Evolutionary conservation across 768 basidiomycete genomes (phyloP), one percentile per base, ranked within the genome.

Genomic region (Agaricus bisporus): DNA sequence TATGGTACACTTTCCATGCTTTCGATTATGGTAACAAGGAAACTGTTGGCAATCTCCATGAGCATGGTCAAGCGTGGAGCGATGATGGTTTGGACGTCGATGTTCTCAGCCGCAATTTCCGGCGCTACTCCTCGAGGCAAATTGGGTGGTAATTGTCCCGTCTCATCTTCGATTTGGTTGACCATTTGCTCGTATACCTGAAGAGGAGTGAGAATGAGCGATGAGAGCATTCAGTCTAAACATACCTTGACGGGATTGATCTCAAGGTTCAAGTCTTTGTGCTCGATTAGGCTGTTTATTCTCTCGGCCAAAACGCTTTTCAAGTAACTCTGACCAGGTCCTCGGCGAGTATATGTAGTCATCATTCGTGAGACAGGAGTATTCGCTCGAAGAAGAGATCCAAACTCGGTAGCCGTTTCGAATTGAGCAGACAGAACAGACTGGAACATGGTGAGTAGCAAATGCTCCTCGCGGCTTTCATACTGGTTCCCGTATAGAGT

Each of bases 181-280:
- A 98, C 88, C 95, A 98, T 95, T 77, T 98, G 95, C 70, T 99
- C 97, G 70, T 99, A 99, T 42, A 98, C 95, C 91, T 94, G 57
- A 28, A 20, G n/a, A 56, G 20, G 29, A 48, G 36, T 54, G 50
- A 55, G 28, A 32, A 53, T 43, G 37, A 39, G 38, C 4, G 17
- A 48, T 60, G 36, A 25, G 15, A 44, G 36, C n/a, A 12, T 20
- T 29, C 26, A 26, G 17, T 35, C 9, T 10, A 20, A 18, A 26
- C 63, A 61, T 60, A 92, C 93, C 82, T 99, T 99, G 58, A 98
- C 85, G 2, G 97, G 97, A 66, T 99, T 99, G 63, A 99, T 99
- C 71, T 99, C 97, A 49, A 99, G 80, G 68, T 99, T 98, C 60
- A 99, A 84, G 67, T 98, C 97, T 73, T 98, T 98, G 77, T 98